phyloP scores from a whole-genome alignment of 106 monocot genomes.

The Acorus gramineus region DNA sequence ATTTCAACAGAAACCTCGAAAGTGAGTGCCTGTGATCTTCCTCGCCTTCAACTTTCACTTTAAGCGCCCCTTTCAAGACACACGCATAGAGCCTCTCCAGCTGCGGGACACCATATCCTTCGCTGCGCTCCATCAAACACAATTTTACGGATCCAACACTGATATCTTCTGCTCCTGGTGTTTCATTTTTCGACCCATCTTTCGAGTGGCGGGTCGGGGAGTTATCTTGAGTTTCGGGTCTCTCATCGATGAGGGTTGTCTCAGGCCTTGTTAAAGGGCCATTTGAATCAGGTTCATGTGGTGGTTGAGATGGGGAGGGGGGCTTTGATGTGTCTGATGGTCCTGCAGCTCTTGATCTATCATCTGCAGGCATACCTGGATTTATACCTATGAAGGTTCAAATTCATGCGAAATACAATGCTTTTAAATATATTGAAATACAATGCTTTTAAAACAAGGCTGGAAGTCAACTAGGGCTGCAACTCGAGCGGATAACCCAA shows the following conservation, averaged over 20 bases:
- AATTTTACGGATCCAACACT: constrained; percentile 30
- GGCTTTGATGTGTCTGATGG: constrained; percentile 33
- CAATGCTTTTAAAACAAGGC: no score
- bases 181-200: constrained; percentile 5
- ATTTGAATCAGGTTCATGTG: constrained; percentile 25
- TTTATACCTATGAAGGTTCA: neutral
- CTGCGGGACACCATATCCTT: constrained; percentile 56
- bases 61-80: constrained; percentile 46
- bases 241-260: constrained; percentile 4
- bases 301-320: constrained; percentile 8
- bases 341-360: constrained; percentile 12
- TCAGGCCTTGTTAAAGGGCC: constrained; percentile 13
- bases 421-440: no score
- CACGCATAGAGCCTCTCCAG: constrained; percentile 78
- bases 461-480: no score
- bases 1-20: constrained; percentile 60
- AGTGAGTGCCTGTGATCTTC: constrained; percentile 39
- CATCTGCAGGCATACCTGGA: constrained; percentile 30
- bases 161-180: constrained; percentile 26
- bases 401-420: no score
- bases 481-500: no score
- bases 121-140: constrained; percentile 34
- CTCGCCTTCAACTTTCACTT: constrained; percentile 24
- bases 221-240: constrained; percentile 14
- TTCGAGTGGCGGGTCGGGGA: constrained; percentile 2